Conservation (phyloP, 1,284 basidiomycete genomes). For the Ustilago esculenta region DNA sequence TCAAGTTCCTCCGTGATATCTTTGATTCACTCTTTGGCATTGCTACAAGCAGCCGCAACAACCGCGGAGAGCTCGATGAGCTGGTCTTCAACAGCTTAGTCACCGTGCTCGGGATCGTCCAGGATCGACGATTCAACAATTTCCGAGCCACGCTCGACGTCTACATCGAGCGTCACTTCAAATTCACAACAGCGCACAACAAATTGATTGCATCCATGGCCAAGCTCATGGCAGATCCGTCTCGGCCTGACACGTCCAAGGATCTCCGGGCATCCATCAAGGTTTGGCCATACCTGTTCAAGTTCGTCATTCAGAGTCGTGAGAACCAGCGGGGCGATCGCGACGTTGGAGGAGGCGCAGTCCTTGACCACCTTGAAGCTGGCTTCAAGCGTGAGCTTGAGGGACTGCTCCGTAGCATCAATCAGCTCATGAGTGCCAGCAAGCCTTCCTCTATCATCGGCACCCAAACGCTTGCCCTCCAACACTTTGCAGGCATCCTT, state of each 20-base stretch:
- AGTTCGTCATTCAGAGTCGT: slow-evolving; percentile 86
- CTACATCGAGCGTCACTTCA: slow-evolving; percentile 90
- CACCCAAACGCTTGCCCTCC: slow-evolving; percentile 81
- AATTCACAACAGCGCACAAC: slow-evolving; percentile 59
- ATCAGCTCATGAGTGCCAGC: slow-evolving; percentile 84
- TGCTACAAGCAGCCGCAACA: slow-evolving; percentile 79
- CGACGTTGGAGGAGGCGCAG: slow-evolving; percentile 77
- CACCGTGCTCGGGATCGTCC: slow-evolving; percentile 81
- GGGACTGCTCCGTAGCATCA: slow-evolving; percentile 79
- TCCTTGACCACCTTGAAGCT: slow-evolving; percentile 83
- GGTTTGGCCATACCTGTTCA: slow-evolving; percentile 96
- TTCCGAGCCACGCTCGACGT: slow-evolving; percentile 92
- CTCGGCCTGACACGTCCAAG: slow-evolving; percentile 78
- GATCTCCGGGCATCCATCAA: slow-evolving; percentile 87
- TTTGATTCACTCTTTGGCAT: slow-evolving; percentile 94
- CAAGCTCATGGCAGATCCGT: slow-evolving; percentile 79
- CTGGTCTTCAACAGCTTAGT: slow-evolving; percentile 90
- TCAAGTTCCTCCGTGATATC: slow-evolving; percentile 89
- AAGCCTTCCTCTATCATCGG: slow-evolving; percentile 88
- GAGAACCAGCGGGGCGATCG: slow-evolving; percentile 82
- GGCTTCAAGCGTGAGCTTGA: slow-evolving; percentile 77
- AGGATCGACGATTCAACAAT: slow-evolving; percentile 84
- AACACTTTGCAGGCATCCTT: slow-evolving; percentile 91
- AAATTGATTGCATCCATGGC: slow-evolving; percentile 76
- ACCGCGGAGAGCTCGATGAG: slow-evolving; percentile 81